Conservation (phyloP, 371 early-diverging fungal genomes). For the Cladochytrium tenue region DNA sequence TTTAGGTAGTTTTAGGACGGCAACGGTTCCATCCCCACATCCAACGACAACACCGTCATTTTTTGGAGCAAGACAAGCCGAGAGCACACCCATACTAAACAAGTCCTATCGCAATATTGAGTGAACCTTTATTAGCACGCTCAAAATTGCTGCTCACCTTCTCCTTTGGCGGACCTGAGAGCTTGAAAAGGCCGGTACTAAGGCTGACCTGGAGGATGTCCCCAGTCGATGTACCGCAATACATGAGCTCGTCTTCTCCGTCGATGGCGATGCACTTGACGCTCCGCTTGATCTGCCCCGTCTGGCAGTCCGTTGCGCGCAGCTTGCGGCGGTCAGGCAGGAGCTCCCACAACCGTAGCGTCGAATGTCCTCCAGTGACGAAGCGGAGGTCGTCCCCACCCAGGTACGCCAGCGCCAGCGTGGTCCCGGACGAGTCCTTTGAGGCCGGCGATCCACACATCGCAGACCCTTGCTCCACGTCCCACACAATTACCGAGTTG, state of each 20-base stretch:
- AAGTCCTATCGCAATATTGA: slow-evolving; percentile 32
- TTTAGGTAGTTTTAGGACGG: slow-evolving; percentile 44
- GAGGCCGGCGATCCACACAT: slow-evolving; percentile 57
- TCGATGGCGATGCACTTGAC: slow-evolving; percentile 54
- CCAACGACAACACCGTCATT: slow-evolving; percentile 47
- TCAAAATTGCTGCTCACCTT: slow-evolving; percentile 31
- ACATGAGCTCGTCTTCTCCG: slow-evolving; percentile 53
- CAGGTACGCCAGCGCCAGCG: slow-evolving; percentile 43
- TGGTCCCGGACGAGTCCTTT: slow-evolving; percentile 50
- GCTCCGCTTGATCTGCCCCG: slow-evolving; percentile 60
- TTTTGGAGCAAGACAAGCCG: slow-evolving; percentile 39
- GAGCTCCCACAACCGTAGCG: slow-evolving; percentile 52
- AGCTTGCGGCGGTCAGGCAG: slow-evolving; percentile 47
- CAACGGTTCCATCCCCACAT: slow-evolving; percentile 55
- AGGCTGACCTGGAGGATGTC: slow-evolving; percentile 53
- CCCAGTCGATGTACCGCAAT: slow-evolving; percentile 63
- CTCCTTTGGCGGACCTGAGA: slow-evolving; percentile 54
- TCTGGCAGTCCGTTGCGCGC: slow-evolving; percentile 48
- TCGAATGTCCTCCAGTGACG: slow-evolving; percentile 54
- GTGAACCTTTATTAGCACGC: background rate
- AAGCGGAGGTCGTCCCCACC: slow-evolving; percentile 48
- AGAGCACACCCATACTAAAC: slow-evolving; percentile 53
- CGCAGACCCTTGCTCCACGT: slow-evolving; percentile 46
- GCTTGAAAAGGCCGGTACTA: slow-evolving; percentile 49
- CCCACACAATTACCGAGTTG: slow-evolving; percentile 58